Evolutionary conservation across 768 basidiomycete species (phyloP), one percentile per base, ranked within the genome.

Genomic region (Collybia sp.): DNA sequence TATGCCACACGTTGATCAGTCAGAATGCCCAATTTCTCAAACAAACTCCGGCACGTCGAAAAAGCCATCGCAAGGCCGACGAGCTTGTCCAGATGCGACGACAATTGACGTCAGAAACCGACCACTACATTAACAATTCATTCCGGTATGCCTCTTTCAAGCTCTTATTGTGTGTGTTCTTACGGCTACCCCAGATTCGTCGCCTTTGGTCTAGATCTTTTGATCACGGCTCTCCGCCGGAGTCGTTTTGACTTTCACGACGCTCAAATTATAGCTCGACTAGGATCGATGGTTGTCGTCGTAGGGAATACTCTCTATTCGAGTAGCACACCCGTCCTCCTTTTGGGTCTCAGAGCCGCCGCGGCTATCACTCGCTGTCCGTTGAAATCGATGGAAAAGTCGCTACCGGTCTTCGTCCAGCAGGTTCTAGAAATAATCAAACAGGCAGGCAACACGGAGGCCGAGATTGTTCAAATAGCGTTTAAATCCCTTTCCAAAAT

Each of bases 251-350:
- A 95, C 59, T 84, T 95, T 58, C 78, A 79, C 18, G 84, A 96
- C 53, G 50, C 72, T 8, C 69, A 77, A n/a, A 72, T 88, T 43
- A 73, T 93, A 47, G 71, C 83, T n/a, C 84, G 93, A 25, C 70
- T 99, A 17, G 92, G 93, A 48, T 79, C 92, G 0, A 87, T 97
- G 70, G 83, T 95, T 12, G 71, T 80, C 30, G 79, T 85, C 12
- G 85, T 98, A 46, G 95, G 95, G 30, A 93, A 97, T 59, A 86
- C 91, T 0, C 77, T 99, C 1, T 97, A 96, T 62, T 88, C 94
- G 2, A 82, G 76, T 30, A 83, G 82, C 41, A 77, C 84, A 6
- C 71, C 82, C 6, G 89, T 98, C 5, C 69, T 95, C 12, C 65
- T 77, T 8, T 75, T 86, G 0, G 88, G 85, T 12, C 69, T 98